Conservation (phyloP, 2,329 filamentous ascomycete genomes). For the Pseudogymnoascus sp. region DNA sequence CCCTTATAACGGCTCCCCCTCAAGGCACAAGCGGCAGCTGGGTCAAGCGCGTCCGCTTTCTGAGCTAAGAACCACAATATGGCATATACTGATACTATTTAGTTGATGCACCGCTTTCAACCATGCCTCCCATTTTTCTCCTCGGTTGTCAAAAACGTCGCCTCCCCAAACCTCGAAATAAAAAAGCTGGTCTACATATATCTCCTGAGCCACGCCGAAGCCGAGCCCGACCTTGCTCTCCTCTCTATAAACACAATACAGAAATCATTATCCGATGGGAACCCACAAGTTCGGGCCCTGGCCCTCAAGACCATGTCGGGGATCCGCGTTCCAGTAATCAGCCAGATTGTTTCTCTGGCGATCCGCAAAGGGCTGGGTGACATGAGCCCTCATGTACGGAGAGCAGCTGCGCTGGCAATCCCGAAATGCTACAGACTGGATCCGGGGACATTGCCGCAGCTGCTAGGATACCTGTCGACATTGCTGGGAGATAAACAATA, state of each 20-base stretch:
- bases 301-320: constrained; percentile 95
- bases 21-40: neutral
- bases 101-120: constrained; percentile 95
- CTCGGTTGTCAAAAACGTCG: constrained; percentile 96
- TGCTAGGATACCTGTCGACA: constrained; percentile 72
- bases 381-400: constrained; percentile 90
- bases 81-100: constrained; percentile 2
- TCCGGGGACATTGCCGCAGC: constrained; percentile 73
- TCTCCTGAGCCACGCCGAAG: constrained; percentile 90
- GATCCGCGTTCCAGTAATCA: constrained; percentile 95
- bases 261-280: constrained; percentile 88
- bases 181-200: constrained; percentile 99
- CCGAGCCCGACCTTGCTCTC: constrained; percentile 89
- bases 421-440: constrained; percentile 94
- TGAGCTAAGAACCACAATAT: constrained; percentile 6
- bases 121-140: constrained; percentile 91
- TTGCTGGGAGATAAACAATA: constrained; percentile 89
- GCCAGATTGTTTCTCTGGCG: constrained; percentile 89
- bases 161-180: constrained; percentile 86
- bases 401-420: constrained; percentile 86
- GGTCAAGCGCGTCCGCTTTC: constrained; percentile 14
- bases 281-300: constrained; percentile 83
- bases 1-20: neutral
- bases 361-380: constrained; percentile 92
- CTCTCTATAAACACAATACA: constrained; percentile 98